Evolutionary conservation across 1,284 basidiomycete genomes (phyloP).

Genomic region (Grifola frondosa): DNA sequence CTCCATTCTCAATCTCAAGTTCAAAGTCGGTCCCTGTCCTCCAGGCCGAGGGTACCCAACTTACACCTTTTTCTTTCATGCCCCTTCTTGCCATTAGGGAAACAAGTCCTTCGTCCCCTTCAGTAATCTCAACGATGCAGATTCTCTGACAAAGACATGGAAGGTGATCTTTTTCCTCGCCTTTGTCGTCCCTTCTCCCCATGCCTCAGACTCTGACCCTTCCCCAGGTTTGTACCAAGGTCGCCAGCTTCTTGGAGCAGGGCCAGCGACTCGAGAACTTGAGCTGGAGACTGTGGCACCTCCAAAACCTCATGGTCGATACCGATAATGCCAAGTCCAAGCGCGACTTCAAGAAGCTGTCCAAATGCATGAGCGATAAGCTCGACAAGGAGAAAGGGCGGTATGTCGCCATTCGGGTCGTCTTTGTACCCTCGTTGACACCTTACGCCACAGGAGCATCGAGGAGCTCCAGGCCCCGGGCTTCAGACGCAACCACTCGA

Average conservation of each 20-base stretch:
- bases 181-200: background rate
- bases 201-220: slow-evolving; percentile 9
- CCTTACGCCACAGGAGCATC: slow-evolving; percentile 54
- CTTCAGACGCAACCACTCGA: slow-evolving; percentile 69
- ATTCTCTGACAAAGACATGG: slow-evolving; percentile 83
- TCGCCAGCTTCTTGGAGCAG: slow-evolving; percentile 82
- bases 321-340: slow-evolving; percentile 82
- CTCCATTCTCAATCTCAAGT: slow-evolving; percentile 84
- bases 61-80: slow-evolving; percentile 25
- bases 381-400: slow-evolving; percentile 85
- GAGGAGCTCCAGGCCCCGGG: slow-evolving; percentile 78
- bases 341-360: slow-evolving; percentile 83
- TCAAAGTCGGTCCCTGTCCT: slow-evolving; percentile 56
- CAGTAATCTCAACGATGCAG: slow-evolving; percentile 78
- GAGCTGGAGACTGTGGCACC: slow-evolving; percentile 84
- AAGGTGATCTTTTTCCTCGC: slow-evolving; percentile 51
- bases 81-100: slow-evolving; percentile 47
- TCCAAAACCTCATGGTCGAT: slow-evolving; percentile 85
- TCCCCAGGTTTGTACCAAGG: slow-evolving; percentile 76
- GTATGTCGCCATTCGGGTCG: slow-evolving; percentile 36
- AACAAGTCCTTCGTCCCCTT: slow-evolving; percentile 90
- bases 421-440: slow-evolving; percentile 8
- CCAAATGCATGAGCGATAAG: slow-evolving; percentile 82
- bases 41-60: slow-evolving; percentile 17
- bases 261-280: slow-evolving; percentile 84